Evolutionary conservation across 352 stramenopile genomes (phyloP).

Genomic region (Peronosclerospora sorghi): DNA sequence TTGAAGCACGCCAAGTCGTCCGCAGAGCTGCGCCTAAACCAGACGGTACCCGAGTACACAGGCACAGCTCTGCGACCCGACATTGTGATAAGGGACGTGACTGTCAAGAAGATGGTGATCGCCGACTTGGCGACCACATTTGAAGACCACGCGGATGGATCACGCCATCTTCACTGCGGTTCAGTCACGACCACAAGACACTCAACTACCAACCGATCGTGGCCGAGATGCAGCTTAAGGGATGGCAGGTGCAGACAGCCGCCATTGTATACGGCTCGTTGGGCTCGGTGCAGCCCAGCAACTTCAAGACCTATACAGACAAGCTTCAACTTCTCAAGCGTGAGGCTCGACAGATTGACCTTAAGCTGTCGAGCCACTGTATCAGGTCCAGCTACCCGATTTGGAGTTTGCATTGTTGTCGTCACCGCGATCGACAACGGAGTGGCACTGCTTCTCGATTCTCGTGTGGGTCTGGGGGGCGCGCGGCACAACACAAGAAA

Average conservation of each 20-base stretch:
- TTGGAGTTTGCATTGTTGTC: no score
- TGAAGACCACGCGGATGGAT: not conserved
- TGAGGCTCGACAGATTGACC: no score
- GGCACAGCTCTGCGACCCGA: constrained; percentile 3
- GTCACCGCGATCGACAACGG: no score
- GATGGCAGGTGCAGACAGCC: not conserved
- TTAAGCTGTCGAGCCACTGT: no score
- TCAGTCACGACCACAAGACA: not conserved
- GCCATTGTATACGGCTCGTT: not conserved
- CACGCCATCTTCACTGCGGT: not conserved
- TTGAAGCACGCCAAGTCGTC: not conserved
- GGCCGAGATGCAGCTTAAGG: not conserved
- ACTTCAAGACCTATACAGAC: not conserved
- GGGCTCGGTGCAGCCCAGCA: not conserved
- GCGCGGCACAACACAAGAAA: no score
- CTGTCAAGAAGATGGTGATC: not conserved
- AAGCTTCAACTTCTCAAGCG: not conserved
- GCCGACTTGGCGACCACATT: not conserved
- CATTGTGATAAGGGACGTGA: not conserved
- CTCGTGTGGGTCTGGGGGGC: no score
- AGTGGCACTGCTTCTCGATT: no score
- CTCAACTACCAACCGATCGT: not conserved
- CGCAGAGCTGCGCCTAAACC: constrained; percentile 4
- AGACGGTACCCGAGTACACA: constrained; percentile 3
- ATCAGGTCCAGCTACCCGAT: no score